These are phyloP conservation scores for Dentipellis fragilis DNA, from an alignment of 768 basidiomycete species.

Conservation along the genomic window DNA sequence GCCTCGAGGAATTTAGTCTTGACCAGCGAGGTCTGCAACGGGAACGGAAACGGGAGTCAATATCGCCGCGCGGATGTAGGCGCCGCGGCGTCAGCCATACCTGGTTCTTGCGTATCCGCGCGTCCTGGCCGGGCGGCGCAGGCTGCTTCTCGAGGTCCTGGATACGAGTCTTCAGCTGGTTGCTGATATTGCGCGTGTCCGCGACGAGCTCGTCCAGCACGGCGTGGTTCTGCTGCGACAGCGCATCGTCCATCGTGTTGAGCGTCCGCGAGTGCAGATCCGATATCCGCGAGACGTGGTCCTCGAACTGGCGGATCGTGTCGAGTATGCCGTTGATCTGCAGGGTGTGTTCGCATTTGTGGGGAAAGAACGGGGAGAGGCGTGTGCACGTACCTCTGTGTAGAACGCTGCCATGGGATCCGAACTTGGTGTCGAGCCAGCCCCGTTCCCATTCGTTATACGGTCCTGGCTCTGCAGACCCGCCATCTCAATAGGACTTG, in stretches of 20 bases:
- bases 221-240: slow-evolving; percentile 46
- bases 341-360: not conserved
- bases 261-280: slow-evolving; percentile 69
- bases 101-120: slow-evolving; percentile 71
- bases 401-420: slow-evolving; percentile 23
- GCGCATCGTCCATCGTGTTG: slow-evolving; percentile 65
- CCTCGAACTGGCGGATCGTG: slow-evolving; percentile 51
- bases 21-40: slow-evolving; percentile 13
- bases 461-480: slow-evolving; percentile 14
- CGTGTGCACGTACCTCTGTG: slow-evolving; percentile 18
- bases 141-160: slow-evolving; percentile 62
- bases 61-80: not conserved
- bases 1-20: slow-evolving; percentile 65
- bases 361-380: not conserved
- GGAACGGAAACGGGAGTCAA: not conserved
- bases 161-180: slow-evolving; percentile 60
- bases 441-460: slow-evolving; percentile 13
- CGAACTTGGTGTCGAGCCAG: slow-evolving; percentile 4
- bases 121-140: slow-evolving; percentile 53
- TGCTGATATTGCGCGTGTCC: slow-evolving; percentile 63
- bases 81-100: slow-evolving; percentile 23
- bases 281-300: slow-evolving; percentile 57
- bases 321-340: slow-evolving; percentile 77
- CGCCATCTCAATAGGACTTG: slow-evolving; percentile 21
- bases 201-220: slow-evolving; percentile 61